Percentiles rank a stretch among this genome's conserved stretches.
These are phyloP conservation scores for Xylaria sp. DNA, from an alignment of 2,329 filamentous ascomycete species.

Conservation along the genomic window DNA sequence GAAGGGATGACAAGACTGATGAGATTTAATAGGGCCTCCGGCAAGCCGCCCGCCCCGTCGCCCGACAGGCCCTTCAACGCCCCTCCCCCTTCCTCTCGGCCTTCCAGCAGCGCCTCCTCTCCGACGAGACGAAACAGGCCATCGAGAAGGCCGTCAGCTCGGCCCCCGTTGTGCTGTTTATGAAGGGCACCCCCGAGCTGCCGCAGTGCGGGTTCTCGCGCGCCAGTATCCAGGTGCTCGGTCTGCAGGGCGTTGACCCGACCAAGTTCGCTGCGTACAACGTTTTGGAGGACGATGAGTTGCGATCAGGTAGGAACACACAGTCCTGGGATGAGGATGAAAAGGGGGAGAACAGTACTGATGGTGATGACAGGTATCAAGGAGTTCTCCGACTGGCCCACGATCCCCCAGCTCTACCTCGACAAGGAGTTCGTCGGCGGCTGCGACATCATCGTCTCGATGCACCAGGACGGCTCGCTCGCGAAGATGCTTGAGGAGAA, in stretches of 20 bases:
- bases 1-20: background rate
- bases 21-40: slow-evolving; percentile 38
- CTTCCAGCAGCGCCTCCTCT: slow-evolving; percentile 63
- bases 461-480: slow-evolving; percentile 94
- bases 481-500: slow-evolving; percentile 91
- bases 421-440: slow-evolving; percentile 94
- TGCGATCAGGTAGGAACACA: slow-evolving; percentile 62
- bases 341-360: background rate
- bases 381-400: slow-evolving; percentile 98
- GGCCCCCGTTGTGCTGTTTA: slow-evolving; percentile 92
- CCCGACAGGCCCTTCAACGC: slow-evolving; percentile 20
- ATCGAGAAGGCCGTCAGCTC: slow-evolving; percentile 88
- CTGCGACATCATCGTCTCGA: slow-evolving; percentile 93
- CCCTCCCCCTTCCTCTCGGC: slow-evolving; percentile 30
- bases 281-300: slow-evolving; percentile 83
- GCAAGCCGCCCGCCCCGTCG: slow-evolving; percentile 38
- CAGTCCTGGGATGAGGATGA: no score
- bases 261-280: slow-evolving; percentile 98
- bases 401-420: slow-evolving; percentile 93
- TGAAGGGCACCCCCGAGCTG: slow-evolving; percentile 96
- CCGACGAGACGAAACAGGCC: slow-evolving; percentile 69
- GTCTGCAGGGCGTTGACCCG: slow-evolving; percentile 90
- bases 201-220: slow-evolving; percentile 97
- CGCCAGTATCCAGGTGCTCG: slow-evolving; percentile 89
- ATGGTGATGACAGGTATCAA: slow-evolving; percentile 67